Evolutionary conservation across 177 flowering plant genomes (phyloP).

Genomic region (Vitis hybrid): DNA sequence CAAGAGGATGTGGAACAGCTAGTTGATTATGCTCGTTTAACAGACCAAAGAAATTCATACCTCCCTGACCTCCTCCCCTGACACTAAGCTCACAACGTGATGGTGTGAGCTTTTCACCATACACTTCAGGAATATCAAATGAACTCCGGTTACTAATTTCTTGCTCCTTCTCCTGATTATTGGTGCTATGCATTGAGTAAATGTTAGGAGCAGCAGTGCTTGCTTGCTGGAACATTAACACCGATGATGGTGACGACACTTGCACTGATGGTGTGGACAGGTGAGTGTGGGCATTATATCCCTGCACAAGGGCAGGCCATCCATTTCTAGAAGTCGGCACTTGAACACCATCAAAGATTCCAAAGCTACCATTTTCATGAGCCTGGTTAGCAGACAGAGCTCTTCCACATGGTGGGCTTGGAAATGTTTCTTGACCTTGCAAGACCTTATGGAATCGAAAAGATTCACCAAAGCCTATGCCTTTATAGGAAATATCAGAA

Average conservation of each 20-base stretch:
- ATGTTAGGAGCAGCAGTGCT: conserved; percentile 23
- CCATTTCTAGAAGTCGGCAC: conserved; percentile 39
- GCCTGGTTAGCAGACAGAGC: conserved; percentile 20
- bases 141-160: conserved; percentile 7
- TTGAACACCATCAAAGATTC: conserved; percentile 35
- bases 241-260: conserved; percentile 72
- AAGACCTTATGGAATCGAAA: conserved; percentile 84
- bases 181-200: conserved; percentile 6
- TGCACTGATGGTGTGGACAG: conserved; percentile 26
- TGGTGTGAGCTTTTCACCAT: conserved; percentile 14
- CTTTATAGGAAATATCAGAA: conserved; percentile 33
- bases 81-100: conserved; percentile 11
- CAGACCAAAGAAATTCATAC: conserved; percentile 12
- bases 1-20: conserved; percentile 15
- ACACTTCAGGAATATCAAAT: conserved; percentile 16
- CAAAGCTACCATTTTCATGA: conserved; percentile 29
- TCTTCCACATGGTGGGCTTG: conserved; percentile 37
- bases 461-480: conserved; percentile 64
- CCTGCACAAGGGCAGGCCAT: conserved; percentile 35
- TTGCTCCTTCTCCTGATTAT: conserved; percentile 18
- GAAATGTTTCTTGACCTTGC: conserved; percentile 93
- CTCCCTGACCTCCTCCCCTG: conserved; percentile 15
- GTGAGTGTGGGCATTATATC: conserved; percentile 21
- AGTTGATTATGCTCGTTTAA: conserved; percentile 25
- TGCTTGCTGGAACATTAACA: conserved; percentile 63